These are phyloP conservation scores for Priceomyces haplophilus DNA, from an alignment of 805 yeast genomes.

Conservation along the genomic window DNA sequence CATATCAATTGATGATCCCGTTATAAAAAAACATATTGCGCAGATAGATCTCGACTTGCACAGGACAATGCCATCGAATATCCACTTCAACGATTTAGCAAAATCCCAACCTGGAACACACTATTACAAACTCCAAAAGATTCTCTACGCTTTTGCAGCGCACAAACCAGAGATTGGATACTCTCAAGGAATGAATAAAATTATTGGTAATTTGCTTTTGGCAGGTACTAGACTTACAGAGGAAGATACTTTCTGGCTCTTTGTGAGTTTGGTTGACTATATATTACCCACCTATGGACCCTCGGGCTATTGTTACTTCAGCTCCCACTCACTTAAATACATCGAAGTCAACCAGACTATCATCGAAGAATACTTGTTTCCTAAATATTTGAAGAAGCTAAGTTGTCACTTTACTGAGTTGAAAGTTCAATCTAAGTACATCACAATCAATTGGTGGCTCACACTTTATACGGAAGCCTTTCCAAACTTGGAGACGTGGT, in stretches of 20 bases:
- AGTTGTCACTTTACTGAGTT: constrained; percentile 29
- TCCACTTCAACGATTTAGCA: constrained; percentile 39
- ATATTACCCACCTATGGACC: constrained; percentile 44
- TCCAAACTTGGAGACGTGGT: constrained; percentile 49
- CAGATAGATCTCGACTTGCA: constrained; percentile 54
- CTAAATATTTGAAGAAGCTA: constrained; percentile 39
- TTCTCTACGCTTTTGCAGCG: constrained; percentile 48
- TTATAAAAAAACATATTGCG: constrained; percentile 32
- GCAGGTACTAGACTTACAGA: constrained; percentile 20
- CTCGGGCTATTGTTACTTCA: constrained; percentile 17
- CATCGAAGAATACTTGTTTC: constrained; percentile 29
- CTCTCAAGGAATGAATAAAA: constrained; percentile 61
- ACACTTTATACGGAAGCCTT: constrained; percentile 50
- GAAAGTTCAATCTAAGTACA: constrained; percentile 46
- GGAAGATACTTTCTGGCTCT: constrained; percentile 55
- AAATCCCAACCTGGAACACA: constrained; percentile 53
- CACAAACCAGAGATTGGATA: constrained; percentile 51
- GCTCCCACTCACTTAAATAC: constrained; percentile 14
- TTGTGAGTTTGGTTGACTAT: constrained; percentile 47
- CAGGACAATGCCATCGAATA: constrained; percentile 54
- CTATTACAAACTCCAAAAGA: constrained; percentile 42
- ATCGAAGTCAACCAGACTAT: constrained; percentile 42
- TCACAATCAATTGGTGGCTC: constrained; percentile 57
- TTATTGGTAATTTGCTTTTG: constrained; percentile 50
- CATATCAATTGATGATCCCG: constrained; percentile 6